These are phyloP conservation scores for Breynia disticha DNA, from an alignment of 441 rosid genomes.

Conservation along the genomic window DNA sequence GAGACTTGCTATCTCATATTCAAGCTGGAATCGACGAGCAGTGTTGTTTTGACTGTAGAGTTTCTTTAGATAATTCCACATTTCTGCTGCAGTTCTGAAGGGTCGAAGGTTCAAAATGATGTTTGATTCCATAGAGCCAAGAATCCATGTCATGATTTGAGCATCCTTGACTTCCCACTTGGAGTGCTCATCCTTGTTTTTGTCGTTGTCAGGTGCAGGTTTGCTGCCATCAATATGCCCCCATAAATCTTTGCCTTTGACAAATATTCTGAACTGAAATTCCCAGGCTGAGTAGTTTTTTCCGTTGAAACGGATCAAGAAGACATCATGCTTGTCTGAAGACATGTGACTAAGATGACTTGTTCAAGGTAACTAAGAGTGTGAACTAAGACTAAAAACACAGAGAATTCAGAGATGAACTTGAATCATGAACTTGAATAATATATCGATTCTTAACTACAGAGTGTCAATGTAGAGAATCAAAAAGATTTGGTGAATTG, in stretches of 20 bases:
- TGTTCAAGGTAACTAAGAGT: too few species aligned
- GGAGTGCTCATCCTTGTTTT: background rate
- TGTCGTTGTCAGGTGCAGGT: background rate
- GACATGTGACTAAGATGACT: too few species aligned
- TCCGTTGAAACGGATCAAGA: background rate
- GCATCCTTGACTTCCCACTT: slow-evolving; percentile 6
- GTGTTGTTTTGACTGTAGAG: slow-evolving; percentile 4
- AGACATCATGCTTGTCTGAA: background rate
- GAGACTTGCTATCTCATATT: slow-evolving; percentile 2
- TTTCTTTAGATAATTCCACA: slow-evolving; percentile 3
- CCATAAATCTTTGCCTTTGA: background rate
- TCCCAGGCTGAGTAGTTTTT: background rate
- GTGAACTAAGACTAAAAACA: too few species aligned
- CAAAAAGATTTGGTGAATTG: background rate
- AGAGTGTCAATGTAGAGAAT: background rate
- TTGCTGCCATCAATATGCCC: slow-evolving; percentile 2
- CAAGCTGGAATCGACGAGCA: background rate
- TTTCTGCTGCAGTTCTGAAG: background rate
- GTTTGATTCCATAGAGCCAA: background rate
- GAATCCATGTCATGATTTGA: background rate
- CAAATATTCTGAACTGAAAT: background rate
- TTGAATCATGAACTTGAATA: background rate
- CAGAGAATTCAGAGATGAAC: too few species aligned
- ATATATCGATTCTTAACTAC: background rate
- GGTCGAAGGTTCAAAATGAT: background rate